Conservation (phyloP, 2,329 filamentous ascomycete genomes). For the Phialocephala sp. region DNA sequence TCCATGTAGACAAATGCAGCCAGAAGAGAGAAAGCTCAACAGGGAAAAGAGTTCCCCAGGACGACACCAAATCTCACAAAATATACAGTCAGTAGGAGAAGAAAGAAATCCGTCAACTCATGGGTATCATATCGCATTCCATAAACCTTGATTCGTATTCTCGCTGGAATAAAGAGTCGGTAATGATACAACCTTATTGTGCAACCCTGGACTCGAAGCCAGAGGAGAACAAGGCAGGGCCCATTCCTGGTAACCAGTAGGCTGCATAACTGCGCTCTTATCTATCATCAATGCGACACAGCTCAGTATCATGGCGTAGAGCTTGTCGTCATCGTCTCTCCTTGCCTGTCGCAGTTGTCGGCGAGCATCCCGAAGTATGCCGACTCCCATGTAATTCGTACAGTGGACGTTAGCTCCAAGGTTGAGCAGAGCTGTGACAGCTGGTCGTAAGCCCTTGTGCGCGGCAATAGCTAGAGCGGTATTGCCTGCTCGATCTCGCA, state of each 20-base stretch:
- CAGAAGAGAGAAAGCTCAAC: no score
- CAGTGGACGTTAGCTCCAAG: not conserved
- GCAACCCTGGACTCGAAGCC: not conserved
- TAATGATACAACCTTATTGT: not conserved
- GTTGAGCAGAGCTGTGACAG: not conserved
- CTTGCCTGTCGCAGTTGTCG: not conserved
- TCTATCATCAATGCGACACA: not conserved
- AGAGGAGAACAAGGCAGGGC: not conserved
- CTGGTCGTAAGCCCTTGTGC: not conserved
- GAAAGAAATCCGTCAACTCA: not conserved
- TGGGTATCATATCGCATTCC: not conserved
- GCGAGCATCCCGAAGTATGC: not conserved
- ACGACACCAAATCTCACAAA: no score
- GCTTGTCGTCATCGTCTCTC: not conserved
- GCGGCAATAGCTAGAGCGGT: constrained; percentile 7
- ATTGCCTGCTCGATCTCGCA: constrained; percentile 10
- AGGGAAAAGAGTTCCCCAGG: no score
- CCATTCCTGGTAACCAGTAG: not conserved
- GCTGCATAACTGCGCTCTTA: not conserved
- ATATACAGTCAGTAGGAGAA: no score
- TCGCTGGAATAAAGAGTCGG: not conserved
- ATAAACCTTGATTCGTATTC: not conserved
- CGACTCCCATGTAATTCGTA: not conserved
- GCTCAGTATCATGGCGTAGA: not conserved
- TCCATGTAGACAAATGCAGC: no score